A percentile compares a stretch with the other conserved stretches of the same genome.
These are phyloP conservation scores for Cladophialophora bantiana DNA, from an alignment of 2,329 filamentous ascomycete species.

Conservation along the genomic window DNA sequence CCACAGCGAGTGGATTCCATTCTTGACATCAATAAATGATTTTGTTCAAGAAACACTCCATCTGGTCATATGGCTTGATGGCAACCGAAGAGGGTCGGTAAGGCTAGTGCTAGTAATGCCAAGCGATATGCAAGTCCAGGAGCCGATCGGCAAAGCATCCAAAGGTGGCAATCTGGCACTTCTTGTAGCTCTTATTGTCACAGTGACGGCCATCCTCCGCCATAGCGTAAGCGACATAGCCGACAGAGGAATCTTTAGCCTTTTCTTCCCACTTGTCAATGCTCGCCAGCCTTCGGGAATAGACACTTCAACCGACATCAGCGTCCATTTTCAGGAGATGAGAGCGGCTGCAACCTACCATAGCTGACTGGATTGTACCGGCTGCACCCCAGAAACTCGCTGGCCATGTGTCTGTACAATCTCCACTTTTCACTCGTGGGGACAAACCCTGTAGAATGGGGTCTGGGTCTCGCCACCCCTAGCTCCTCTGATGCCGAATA, in stretches of 20 bases:
- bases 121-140: neutral
- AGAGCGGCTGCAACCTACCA: neutral
- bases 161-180: neutral
- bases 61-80: constrained; percentile 1
- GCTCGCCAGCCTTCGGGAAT: neutral
- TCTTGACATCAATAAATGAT: neutral
- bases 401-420: constrained; percentile 9
- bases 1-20: neutral
- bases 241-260: constrained; percentile 8
- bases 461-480: neutral
- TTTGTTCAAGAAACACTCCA: neutral
- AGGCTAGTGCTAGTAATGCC: neutral
- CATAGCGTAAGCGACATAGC: constrained; percentile 14
- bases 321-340: neutral
- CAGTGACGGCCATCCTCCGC: constrained; percentile 3
- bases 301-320: neutral
- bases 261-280: neutral
- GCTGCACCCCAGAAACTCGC: constrained; percentile 15
- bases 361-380: neutral
- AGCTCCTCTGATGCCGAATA: neutral
- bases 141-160: constrained; percentile 1
- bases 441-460: neutral
- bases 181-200: neutral
- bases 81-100: neutral
- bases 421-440: constrained; percentile 6